These are phyloP conservation scores for Pichia sp. DNA, from an alignment of 1,139 yeast species.

Conservation along the genomic window DNA sequence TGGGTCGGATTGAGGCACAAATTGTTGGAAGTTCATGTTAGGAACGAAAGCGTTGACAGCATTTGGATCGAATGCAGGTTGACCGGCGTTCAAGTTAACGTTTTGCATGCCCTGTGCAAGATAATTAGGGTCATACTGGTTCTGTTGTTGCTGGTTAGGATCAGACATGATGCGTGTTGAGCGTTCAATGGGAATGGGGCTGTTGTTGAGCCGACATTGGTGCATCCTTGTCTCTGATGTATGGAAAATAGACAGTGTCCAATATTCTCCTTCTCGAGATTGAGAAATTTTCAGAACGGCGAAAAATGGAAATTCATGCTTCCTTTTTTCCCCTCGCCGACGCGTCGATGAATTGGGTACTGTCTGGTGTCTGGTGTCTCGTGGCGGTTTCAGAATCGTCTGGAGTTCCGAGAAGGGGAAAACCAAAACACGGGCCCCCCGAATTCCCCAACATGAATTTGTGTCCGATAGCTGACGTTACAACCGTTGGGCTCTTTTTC, in stretches of 20 bases:
- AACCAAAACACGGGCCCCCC: no score
- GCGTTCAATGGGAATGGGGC: background rate
- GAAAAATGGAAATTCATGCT: background rate
- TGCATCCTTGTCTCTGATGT: no score
- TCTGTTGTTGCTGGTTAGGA: constrained; percentile 21
- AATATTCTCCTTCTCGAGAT: constrained; percentile 16
- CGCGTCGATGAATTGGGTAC: background rate
- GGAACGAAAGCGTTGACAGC: constrained; percentile 41
- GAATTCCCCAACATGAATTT: no score
- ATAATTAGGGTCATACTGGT: constrained; percentile 41
- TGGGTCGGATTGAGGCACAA: constrained; percentile 22
- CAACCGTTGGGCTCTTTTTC: no score
- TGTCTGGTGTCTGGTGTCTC: background rate
- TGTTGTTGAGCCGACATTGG: background rate
- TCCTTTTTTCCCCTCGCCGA: background rate
- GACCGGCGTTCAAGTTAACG: constrained; percentile 23
- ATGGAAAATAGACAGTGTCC: no score
- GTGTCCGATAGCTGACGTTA: no score
- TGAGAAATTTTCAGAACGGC: background rate
- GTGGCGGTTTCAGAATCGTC: background rate
- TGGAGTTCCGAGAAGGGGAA: constrained; percentile 5
- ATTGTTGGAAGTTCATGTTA: constrained; percentile 24
- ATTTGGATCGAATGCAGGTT: constrained; percentile 33
- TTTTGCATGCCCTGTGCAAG: constrained; percentile 51
- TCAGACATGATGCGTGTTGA: constrained; percentile 35